Evolutionary conservation across 73 alveolate genomes (phyloP), one percentile per base, ranked within the genome.

Genomic region (Paramecium biaurelia): DNA sequence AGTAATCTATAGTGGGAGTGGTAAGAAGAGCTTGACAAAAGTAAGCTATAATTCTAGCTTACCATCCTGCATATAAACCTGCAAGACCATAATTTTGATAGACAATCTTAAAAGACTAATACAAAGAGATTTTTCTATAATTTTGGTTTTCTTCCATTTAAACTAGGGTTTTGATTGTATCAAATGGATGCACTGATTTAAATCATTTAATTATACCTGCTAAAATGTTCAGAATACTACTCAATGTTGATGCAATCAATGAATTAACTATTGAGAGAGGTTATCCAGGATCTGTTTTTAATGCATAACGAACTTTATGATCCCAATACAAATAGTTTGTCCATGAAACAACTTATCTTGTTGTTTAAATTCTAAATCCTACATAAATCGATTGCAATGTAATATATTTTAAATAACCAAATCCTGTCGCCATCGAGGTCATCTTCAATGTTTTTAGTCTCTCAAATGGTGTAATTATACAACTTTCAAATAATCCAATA

Each of bases 41-140:
- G 24, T 30, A 79, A 34, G 90, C 70, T 18, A 45, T 45, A 10
- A 47, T 45, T 47, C 90, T 79, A 24, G 90, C 90, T 34, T 79
- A 21, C 90, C 90, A 79, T 41, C 90, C 90, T 24, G 90, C 90
- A 79, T 79, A 79, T 43, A 79, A 34, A 18, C 90, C 90, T 20
- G 45, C 20, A 38, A 79, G 47, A 24, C 90, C 90, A 45, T 79
- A 47, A 41, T 38, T 47, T 24, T 38, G 23, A 45, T 79, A 79
- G 1, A 79, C 90, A 18, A 38, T 26, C 72, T 24, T 26, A 79
- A 79, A 47, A 10, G 74, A 58, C 43, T 79, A 42, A 45, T 43
- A 24, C 30, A 79, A 38, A 24, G 45, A 30, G 18, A 43, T 79
- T 41, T 79, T 23, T 79, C 45, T 41, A 79, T 79, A 79, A 11